These are phyloP conservation scores for Colletotrichum phormii DNA, from an alignment of 2,329 filamentous ascomycete genomes.

Conservation along the genomic window DNA sequence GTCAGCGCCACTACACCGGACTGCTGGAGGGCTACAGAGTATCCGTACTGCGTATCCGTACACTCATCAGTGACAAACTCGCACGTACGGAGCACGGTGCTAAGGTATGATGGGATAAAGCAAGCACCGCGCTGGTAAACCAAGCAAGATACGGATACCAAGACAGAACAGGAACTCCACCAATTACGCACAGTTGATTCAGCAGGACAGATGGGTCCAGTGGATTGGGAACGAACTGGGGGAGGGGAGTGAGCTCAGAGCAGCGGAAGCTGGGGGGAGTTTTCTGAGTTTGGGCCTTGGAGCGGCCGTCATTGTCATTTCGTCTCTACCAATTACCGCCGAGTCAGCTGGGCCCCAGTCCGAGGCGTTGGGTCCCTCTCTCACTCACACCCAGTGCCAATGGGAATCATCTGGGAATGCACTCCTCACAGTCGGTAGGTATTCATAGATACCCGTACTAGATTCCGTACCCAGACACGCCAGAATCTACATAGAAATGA, in stretches of 20 bases:
- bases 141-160: too few species aligned
- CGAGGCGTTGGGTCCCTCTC: slow-evolving; percentile 33
- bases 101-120: background rate
- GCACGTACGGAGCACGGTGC: background rate
- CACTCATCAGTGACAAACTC: background rate
- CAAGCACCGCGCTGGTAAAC: background rate
- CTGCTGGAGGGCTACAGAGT: too few species aligned
- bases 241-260: background rate
- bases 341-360: slow-evolving; percentile 36
- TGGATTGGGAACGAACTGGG: background rate
- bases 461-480: too few species aligned
- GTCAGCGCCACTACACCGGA: background rate
- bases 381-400: background rate
- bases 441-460: too few species aligned
- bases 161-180: background rate
- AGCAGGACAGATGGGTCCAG: background rate
- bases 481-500: too few species aligned
- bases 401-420: background rate
- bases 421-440: too few species aligned
- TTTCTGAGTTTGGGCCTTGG: slow-evolving; percentile 13
- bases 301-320: slow-evolving; percentile 22
- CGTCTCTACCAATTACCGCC: slow-evolving; percentile 29
- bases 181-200: background rate
- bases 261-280: background rate
- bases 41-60: background rate